Base-by-base conservation (phyloP, 2,329 filamentous ascomycete genomes). In the Calonectria pseudoturangicola region DNA sequence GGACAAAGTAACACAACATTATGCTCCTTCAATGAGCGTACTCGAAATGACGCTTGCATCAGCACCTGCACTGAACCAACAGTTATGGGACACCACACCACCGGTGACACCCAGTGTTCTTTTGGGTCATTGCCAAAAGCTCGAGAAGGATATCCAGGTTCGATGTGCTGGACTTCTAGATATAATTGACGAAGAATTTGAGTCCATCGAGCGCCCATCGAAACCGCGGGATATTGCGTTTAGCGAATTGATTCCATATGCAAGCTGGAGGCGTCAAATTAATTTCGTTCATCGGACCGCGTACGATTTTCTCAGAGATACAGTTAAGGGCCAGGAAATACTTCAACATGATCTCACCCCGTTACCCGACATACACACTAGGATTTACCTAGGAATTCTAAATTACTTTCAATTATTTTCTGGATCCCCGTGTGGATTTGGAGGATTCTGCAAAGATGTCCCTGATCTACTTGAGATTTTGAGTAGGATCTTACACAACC, bases 241-340 rank as follows among this genome's bases (percentile, higher is more conserved):
- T 12, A 27, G 21, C 16, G 7, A 0, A 3, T 25, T 8, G 25
- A 25, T 50, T 27, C 25, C 28, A 16, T n/a, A 13, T 12, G 18
- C 27, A 36, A 51, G 58, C 13, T 7, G 15, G 0, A 8, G 12
- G 0, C 16, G 28, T 12, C 4, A 18, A 21, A 41, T 68, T 27
- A 8, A 33, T 8, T 60, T 68, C 21, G 16, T 68, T 2, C 65
- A 68, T 39, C 65, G 65, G 3, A 68, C 41, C 25, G 65, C 51
- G 1, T 12, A 47, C 28, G 65, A 68, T 6, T 68, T 68, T 10
- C 51, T 68, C 7, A 4, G 21, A 9, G n/a, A 60, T 21, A 58
- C 50, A 6, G 4, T 50, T 2, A 50, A 50, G 21, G 47, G 47
- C n/a, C n/a, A 50, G 47, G 21, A 50, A 16, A 50, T 50, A 7